Evolutionary conservation across 106 monocot genomes (phyloP).

Genomic region (Chionographis japonica): DNA sequence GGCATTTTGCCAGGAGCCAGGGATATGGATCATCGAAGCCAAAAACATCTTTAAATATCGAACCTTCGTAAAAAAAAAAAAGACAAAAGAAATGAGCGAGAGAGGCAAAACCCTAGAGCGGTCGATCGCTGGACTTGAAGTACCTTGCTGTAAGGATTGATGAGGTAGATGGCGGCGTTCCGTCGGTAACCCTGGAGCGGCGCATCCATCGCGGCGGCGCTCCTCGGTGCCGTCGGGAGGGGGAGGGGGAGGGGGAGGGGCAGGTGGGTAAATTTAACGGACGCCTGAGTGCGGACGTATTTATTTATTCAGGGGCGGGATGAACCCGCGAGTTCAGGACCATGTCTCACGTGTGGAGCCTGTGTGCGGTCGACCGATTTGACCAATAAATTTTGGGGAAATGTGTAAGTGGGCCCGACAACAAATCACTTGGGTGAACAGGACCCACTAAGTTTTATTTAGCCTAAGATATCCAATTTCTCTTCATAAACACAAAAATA

Average conservation of each 20-base stretch:
- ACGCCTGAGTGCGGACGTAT: constrained; percentile 1
- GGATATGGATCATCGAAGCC: constrained; percentile 83
- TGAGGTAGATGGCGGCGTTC: constrained; percentile 89
- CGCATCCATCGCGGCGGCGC: constrained; percentile 53
- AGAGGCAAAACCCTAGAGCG: not conserved
- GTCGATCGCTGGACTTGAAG: not conserved
- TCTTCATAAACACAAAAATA: too few relatives aligned
- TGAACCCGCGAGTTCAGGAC: too few relatives aligned
- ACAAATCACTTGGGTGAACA: too few relatives aligned
- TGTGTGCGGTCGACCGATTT: too few relatives aligned
- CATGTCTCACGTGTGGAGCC: too few relatives aligned
- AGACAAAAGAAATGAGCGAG: not conserved
- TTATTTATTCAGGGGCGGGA: too few relatives aligned
- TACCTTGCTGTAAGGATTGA: constrained; percentile 59
- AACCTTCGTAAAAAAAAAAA: not conserved
- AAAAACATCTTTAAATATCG: constrained; percentile 57
- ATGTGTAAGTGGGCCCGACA: too few relatives aligned
- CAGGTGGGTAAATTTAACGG: constrained; percentile 7
- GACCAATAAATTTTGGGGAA: too few relatives aligned
- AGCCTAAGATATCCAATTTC: too few relatives aligned
- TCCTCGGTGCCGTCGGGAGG: not conserved
- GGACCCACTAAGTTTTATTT: too few relatives aligned
- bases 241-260: not conserved
- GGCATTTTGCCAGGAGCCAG: constrained; percentile 91
- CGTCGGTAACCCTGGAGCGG: constrained; percentile 66